These are phyloP conservation scores for Umbilicus rupestris DNA, from an alignment of 164 flowering plant genomes.

Conservation along the genomic window DNA sequence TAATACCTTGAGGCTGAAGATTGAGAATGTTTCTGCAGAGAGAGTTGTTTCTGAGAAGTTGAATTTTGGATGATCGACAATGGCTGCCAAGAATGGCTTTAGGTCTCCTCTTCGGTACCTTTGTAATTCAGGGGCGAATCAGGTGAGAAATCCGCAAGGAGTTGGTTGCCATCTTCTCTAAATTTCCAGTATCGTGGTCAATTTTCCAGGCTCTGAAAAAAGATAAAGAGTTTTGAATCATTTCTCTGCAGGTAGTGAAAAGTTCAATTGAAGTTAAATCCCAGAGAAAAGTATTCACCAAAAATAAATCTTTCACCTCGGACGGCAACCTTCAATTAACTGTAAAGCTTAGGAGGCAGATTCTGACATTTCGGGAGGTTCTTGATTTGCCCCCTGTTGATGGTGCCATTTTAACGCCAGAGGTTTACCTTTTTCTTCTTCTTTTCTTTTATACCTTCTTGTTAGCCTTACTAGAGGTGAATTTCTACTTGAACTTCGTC, in stretches of 20 bases:
- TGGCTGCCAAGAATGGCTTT: not conserved
- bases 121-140: not conserved
- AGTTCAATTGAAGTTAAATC: slow-evolving; percentile 12
- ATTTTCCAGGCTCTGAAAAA: no score
- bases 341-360: slow-evolving; percentile 52
- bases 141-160: not conserved
- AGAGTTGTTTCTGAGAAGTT: not conserved
- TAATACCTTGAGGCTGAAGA: slow-evolving; percentile 6
- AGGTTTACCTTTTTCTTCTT: slow-evolving; percentile 25
- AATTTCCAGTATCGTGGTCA: not conserved
- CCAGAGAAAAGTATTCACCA: slow-evolving; percentile 12
- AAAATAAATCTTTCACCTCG: slow-evolving; percentile 17
- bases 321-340: slow-evolving; percentile 26
- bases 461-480: not conserved
- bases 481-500: not conserved
- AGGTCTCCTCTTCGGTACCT: not conserved
- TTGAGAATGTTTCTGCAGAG: not conserved
- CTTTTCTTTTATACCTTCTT: slow-evolving; percentile 3
- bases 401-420: slow-evolving; percentile 29
- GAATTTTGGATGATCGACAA: not conserved
- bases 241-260: slow-evolving; percentile 9
- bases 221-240: not conserved
- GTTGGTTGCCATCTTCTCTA: not conserved
- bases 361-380: slow-evolving; percentile 48
- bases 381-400: slow-evolving; percentile 53